phyloP scores from a whole-genome alignment of 2,329 filamentous ascomycete species.

The Trichoderma sp. region DNA sequence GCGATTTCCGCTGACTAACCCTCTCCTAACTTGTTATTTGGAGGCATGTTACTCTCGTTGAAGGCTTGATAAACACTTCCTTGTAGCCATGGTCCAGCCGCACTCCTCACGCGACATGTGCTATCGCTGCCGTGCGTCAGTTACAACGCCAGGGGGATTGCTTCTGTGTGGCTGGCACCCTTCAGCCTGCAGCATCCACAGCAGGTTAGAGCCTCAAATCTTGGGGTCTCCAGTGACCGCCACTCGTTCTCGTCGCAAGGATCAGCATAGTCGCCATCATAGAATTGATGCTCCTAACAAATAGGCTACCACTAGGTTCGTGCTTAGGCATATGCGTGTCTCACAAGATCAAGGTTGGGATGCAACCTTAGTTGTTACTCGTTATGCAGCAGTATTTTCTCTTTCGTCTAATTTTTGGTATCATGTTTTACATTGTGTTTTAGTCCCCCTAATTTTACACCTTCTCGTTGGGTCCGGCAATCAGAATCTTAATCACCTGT shows the following conservation, averaged over 20 bases:
- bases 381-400: background rate
- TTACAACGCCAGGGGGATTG: background rate
- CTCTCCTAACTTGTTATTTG: too few species aligned
- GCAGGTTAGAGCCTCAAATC: constrained; percentile 19
- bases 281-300: background rate
- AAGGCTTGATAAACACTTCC: too few species aligned
- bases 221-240: constrained; percentile 11
- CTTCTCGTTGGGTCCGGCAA: constrained; percentile 62
- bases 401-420: background rate
- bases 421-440: constrained; percentile 1
- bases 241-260: background rate
- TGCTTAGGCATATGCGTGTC: background rate
- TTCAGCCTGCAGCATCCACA: constrained; percentile 10
- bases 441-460: background rate
- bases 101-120: background rate
- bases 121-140: background rate
- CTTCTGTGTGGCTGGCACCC: constrained; percentile 7
- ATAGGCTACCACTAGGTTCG: background rate
- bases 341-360: background rate
- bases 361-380: background rate
- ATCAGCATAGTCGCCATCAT: background rate
- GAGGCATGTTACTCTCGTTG: too few species aligned
- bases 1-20: too few species aligned
- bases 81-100: background rate
- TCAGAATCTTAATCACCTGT: constrained; percentile 72